A percentile compares a stretch with the other conserved stretches of the same genome.
phyloP scores from a whole-genome alignment of 495 filamentous ascomycete genomes.

The Penicillium silybi region DNA sequence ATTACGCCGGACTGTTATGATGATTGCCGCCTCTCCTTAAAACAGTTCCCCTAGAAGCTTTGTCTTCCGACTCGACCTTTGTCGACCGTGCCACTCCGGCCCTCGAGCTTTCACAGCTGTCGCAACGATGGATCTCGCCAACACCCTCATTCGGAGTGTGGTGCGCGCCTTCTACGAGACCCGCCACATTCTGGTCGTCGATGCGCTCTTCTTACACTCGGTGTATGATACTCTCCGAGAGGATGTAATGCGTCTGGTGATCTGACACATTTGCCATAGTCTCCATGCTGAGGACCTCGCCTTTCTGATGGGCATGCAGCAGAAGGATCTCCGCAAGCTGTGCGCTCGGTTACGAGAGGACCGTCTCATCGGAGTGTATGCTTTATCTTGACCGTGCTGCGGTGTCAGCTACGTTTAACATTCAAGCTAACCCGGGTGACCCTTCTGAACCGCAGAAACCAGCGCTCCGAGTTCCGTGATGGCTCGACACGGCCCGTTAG shows the following conservation, averaged over 20 bases:
- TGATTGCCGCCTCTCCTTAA: constrained; percentile 4
- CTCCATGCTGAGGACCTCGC: constrained; percentile 85
- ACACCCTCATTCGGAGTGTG: constrained; percentile 81
- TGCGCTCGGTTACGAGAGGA: constrained; percentile 81
- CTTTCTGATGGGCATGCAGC: constrained; percentile 76
- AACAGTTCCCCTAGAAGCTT: constrained; percentile 12
- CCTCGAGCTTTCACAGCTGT: neutral
- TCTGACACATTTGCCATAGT: constrained; percentile 33
- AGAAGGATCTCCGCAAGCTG: constrained; percentile 83
- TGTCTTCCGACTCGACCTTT: constrained; percentile 6
- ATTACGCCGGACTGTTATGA: constrained; percentile 1
- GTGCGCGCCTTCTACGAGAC: constrained; percentile 91
- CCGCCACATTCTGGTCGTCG: constrained; percentile 81
- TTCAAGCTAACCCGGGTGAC: constrained; percentile 5
- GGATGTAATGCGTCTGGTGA: neutral
- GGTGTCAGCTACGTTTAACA: neutral
- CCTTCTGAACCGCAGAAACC: constrained; percentile 50
- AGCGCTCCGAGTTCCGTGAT: constrained; percentile 73
- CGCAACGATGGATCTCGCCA: constrained; percentile 72
- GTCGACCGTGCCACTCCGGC: neutral
- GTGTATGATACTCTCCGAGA: constrained; percentile 51
- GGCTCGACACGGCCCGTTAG: constrained; percentile 76
- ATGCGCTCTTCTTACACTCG: constrained; percentile 89
- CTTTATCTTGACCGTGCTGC: neutral
- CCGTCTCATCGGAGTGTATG: constrained; percentile 75